These are phyloP conservation scores for Solanum piurae DNA, from an alignment of 257 asterid genomes.

Conservation along the genomic window DNA sequence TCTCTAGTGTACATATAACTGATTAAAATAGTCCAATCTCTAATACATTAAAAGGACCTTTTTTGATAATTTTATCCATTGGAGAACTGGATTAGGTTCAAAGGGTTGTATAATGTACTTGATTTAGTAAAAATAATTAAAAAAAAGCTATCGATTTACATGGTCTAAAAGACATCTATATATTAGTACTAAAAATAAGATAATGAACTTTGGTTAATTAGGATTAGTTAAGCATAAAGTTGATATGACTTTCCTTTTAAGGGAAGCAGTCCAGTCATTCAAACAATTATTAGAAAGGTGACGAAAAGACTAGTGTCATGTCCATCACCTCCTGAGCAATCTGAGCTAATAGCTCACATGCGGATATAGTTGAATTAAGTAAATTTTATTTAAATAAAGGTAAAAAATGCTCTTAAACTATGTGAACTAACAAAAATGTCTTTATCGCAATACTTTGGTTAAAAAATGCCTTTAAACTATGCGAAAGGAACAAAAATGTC, in stretches of 20 bases:
- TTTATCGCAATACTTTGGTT: too few species aligned
- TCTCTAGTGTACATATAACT: too few species aligned
- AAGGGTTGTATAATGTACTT: conserved; percentile 4
- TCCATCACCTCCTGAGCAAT: conserved; percentile 5
- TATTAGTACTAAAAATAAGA: conserved; percentile 1
- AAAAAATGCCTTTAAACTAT: too few species aligned
- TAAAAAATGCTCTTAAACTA: too few species aligned
- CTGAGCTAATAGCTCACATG: too few species aligned
- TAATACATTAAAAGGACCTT: not conserved
- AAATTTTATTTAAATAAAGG: too few species aligned
- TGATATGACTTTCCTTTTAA: conserved; percentile 30
- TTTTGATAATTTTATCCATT: not conserved
- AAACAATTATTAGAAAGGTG: conserved; percentile 11
- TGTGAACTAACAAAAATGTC: too few species aligned
- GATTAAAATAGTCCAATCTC: not conserved
- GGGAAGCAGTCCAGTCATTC: conserved; percentile 13
- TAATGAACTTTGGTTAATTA: not conserved
- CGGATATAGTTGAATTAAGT: too few species aligned
- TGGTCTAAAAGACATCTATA: conserved; percentile 11
- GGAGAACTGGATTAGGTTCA: not conserved
- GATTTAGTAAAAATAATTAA: not conserved
- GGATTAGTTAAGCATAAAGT: not conserved
- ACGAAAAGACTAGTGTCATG: conserved; percentile 18
- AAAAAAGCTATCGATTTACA: not conserved
- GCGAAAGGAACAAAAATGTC: too few species aligned